These are phyloP conservation scores for Syncephalastrum monosporum DNA, from an alignment of 371 early-diverging fungal species.

Conservation along the genomic window DNA sequence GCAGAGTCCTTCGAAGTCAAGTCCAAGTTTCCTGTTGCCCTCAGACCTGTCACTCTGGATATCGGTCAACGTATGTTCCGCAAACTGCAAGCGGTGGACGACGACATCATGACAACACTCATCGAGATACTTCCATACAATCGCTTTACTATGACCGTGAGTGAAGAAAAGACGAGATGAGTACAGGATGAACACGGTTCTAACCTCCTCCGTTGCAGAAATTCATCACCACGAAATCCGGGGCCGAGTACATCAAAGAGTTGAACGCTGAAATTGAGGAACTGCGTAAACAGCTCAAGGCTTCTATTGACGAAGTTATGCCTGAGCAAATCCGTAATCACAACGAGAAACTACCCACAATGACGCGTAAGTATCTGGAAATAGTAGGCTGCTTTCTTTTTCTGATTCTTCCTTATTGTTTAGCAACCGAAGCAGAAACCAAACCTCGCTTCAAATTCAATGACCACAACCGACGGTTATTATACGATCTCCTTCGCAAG, in stretches of 20 bases:
- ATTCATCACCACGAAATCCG: conserved; percentile 42
- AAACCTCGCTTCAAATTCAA: conserved; percentile 31
- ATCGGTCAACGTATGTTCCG: conserved; percentile 42
- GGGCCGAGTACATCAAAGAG: conserved; percentile 35
- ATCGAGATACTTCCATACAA: conserved; percentile 54
- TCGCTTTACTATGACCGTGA: conserved; percentile 50
- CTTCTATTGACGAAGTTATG: conserved; percentile 35
- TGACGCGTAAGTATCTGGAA: conserved; percentile 4
- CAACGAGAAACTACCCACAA: conserved; percentile 22
- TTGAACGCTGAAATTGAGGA: conserved; percentile 38
- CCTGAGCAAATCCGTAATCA: conserved; percentile 32
- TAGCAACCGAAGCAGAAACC: conserved; percentile 1
- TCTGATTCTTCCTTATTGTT: neutral
- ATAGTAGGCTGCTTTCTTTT: neutral
- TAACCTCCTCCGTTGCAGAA: conserved; percentile 23
- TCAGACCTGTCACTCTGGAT: conserved; percentile 45
- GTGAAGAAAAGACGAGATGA: too few species aligned
- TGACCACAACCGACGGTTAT: conserved; percentile 29
- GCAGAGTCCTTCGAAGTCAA: conserved; percentile 39
- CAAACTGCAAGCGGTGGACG: conserved; percentile 36
- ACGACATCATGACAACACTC: conserved; percentile 41
- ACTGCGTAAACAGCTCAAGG: conserved; percentile 24
- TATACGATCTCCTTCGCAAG: conserved; percentile 39
- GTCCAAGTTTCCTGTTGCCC: conserved; percentile 41
- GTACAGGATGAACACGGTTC: neutral